Base-by-base conservation (phyloP, 2,329 filamentous ascomycete species). In the Paradendryphiella salina region DNA sequence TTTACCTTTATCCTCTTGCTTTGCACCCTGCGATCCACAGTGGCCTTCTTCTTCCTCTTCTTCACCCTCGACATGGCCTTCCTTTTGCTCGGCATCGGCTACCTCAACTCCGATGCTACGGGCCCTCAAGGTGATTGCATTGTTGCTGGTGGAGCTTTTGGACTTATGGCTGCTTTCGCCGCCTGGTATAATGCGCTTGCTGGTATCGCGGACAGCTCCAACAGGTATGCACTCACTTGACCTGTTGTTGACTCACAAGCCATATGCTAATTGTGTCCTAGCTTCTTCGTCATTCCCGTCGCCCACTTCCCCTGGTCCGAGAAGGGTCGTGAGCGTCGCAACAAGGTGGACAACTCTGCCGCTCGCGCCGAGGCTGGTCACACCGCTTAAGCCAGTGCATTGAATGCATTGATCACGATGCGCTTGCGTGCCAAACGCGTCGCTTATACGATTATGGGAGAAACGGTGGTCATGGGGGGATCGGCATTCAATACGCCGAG, bases 251-350 rank as follows among this genome's bases (percentile, higher is more conserved):
- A 32, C 8, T 32, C n/a, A 7, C 5, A 26, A 7, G 13, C 5
- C 26, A 35, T 13, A 9, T 47, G 32, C 56, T 67, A 40, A 66
- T 42, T 21, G 6, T 34, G 23, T 15, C 47, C 9, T 9, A 94
- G 90, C 79, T 96, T 96, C 85, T 94, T 96, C 80, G 81, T 94
- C 73, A 85, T 96, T 56, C 93, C 92, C 43, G 91, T 96, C 57
- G 86, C 88, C 65, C 91, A 96, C 80, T 95, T 96, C 81, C 93
- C 92, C 46, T 96, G 93, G 93, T 93, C 89, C 37, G 72, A 73
- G 49, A 74, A 73, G 66, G 72, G 70, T 54, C 70, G 71, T 39
- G 72, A 74, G 59, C 55, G 61, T 7, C 72, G 72, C 52, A 40
- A 53, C 35, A 73, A 73, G 64, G 62, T 67, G 38, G 70, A 78